Base-by-base conservation (phyloP, 192 early-diverging fungal species). In the Geranomyces variabilis region DNA sequence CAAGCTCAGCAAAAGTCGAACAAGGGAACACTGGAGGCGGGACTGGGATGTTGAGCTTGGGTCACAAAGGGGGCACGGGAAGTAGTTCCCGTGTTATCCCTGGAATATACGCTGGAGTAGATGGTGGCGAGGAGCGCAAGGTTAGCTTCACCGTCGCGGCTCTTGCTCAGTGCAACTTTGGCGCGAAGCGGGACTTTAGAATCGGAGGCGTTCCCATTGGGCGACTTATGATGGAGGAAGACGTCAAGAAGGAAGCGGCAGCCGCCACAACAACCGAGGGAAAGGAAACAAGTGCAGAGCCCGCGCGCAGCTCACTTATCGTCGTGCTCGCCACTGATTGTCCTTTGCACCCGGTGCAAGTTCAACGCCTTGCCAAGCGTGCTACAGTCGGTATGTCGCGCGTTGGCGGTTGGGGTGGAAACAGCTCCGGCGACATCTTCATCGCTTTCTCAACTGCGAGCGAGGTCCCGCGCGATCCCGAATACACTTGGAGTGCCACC, bases 401-500 rank as follows among this genome's bases (percentile, higher is more conserved):
- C 22, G 58, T 60, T 28, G 51, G 51, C 19, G 51, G 58, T 8
- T 60, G 58, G 58, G 58, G 58, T 5, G 58, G 58, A 7, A 60
- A 60, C 58, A 34, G 58, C 17, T 60, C 58, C 17, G 58, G 58
- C 9, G 58, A 60, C 58, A 60, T 60, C 58, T 31, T 60, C 58
- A 60, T 60, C 17, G 58, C 58, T 34, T 60, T 60, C 31, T 26
- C 58, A 7, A 60, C 58, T 8, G 58, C 58, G 7, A 17, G 17
- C 29, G 58, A 60, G 31, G 31, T 60, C 19, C 58, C 58, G 22
- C 58, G 58, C 8, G 58, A 2, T 31, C 58, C 58, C 17, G 31
- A 28, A 7, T 28, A 19, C 29, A 31, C 29, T 5, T 60, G 58
- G 58, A 60, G 3, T 30, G 58, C 31, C 8, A 60, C 58, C 31